These are phyloP conservation scores for Coemansia sp. DNA, from an alignment of 192 early-diverging fungal species.

Conservation along the genomic window DNA sequence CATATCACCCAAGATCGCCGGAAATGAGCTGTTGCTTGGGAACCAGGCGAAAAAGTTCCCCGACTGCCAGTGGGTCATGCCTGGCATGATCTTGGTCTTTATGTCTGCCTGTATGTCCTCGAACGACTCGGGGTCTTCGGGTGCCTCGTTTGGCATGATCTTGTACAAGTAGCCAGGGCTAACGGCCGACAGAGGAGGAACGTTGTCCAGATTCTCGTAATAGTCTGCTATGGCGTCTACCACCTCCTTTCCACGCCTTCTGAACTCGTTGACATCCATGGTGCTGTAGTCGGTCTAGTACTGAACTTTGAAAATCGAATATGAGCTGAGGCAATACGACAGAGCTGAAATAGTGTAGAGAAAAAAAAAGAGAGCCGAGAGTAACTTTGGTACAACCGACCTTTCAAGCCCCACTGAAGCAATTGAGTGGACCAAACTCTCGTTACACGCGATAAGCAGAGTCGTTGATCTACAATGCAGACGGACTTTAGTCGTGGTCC, in stretches of 20 bases:
- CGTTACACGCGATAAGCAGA: background rate
- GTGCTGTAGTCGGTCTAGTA: background rate
- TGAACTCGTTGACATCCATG: constrained; percentile 63
- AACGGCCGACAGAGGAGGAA: constrained; percentile 59
- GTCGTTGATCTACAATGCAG: background rate
- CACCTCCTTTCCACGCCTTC: constrained; percentile 62
- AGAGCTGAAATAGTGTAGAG: background rate
- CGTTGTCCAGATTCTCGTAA: constrained; percentile 59
- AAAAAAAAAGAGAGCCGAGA: background rate
- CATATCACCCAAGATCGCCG: constrained; percentile 67
- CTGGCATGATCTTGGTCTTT: constrained; percentile 64
- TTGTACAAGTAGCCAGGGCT: constrained; percentile 64
- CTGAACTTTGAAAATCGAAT: background rate
- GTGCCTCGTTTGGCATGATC: constrained; percentile 61
- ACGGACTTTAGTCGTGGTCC: background rate
- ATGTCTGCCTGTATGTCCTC: constrained; percentile 59
- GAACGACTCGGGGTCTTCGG: constrained; percentile 57
- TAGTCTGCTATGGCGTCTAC: constrained; percentile 66
- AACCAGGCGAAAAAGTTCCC: constrained; percentile 68
- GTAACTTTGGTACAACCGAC: background rate
- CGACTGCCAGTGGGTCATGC: constrained; percentile 74
- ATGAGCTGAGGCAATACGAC: background rate
- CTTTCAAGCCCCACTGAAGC: background rate
- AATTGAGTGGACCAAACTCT: background rate
- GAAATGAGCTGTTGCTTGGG: constrained; percentile 61